Base-by-base conservation (phyloP, 129 eudicot genomes). In the Flaveria linearis region DNA sequence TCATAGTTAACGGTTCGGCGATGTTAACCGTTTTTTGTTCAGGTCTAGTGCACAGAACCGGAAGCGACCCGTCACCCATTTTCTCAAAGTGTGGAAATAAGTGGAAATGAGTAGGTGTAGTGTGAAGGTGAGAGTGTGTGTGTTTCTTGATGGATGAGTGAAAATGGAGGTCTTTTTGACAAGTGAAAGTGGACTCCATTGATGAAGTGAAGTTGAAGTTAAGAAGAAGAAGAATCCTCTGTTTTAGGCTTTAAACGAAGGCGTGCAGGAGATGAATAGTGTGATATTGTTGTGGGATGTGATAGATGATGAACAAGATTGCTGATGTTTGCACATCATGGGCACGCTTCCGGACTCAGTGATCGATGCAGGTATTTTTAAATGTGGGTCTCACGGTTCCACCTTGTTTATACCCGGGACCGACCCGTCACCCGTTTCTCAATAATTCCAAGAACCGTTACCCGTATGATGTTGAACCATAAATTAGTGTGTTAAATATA, bases 281-380 rank as follows among this genome's bases (percentile, higher is more conserved):
- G 82, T 69, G 70, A 60, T 23, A 70, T 69, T 76, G 63, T 62
- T 49, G 72, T 70, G 81, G 12, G 67, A 71, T 49, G 57, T 36
- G 74, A 73, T 45, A 55, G 73, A 66, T 73, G 69, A 80, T 73
- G 69, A 80, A 73, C 74, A 80, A 66, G 79, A 17, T 49, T 62
- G 72, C 65, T 60, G 60, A 74, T 74, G 45, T 33, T 1, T 28
- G 73, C 80, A 80, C 83, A 79, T 80, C 79, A 80, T 43, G 39
- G 79, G 83, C 83, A 80, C 83, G 83, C 78, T 53, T 73, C 67
- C 56, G 78, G 84, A 62, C 83, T 76, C 86, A 82, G 45, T 63
- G 69, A 78, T 69, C 69, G 55, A 49, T 84, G 86, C 76, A 85
- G 85, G 82, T 74, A 64, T 47, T n/a, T n/a, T n/a, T n/a, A n/a